phyloP scores from a whole-genome alignment of 306 rosid genomes.

The Quercus suber region DNA sequence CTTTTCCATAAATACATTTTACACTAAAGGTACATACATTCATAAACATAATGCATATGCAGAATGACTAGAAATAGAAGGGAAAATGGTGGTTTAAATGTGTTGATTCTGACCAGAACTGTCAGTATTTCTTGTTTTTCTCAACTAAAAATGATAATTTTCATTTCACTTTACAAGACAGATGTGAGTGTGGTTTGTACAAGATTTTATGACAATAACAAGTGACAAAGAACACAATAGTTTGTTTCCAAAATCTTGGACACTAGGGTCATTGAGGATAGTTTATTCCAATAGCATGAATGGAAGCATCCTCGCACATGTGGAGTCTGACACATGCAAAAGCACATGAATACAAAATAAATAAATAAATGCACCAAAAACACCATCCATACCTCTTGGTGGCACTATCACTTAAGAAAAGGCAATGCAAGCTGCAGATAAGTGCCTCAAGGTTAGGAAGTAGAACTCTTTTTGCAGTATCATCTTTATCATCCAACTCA shows the following conservation, averaged over 20 bases:
- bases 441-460: constrained; percentile 63
- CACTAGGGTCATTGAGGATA: neutral
- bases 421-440: constrained; percentile 53
- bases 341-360: neutral
- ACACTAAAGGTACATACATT: neutral
- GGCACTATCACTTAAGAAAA: constrained; percentile 63
- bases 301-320: neutral
- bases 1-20: neutral
- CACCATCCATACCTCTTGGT: constrained; percentile 56
- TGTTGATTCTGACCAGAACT: neutral
- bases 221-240: neutral
- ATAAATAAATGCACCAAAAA: neutral
- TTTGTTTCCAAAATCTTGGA: neutral
- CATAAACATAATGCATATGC: neutral
- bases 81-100: neutral
- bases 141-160: neutral
- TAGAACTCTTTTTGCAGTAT: constrained; percentile 41
- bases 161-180: neutral
- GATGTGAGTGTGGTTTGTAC: neutral
- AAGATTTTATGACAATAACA: neutral
- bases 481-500: constrained; percentile 55
- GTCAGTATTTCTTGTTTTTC: neutral
- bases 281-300: neutral
- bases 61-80: neutral
- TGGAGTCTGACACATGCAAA: neutral